phyloP scores from a whole-genome alignment of 768 basidiomycete species.

The Leucosporidium creatinivorum region DNA sequence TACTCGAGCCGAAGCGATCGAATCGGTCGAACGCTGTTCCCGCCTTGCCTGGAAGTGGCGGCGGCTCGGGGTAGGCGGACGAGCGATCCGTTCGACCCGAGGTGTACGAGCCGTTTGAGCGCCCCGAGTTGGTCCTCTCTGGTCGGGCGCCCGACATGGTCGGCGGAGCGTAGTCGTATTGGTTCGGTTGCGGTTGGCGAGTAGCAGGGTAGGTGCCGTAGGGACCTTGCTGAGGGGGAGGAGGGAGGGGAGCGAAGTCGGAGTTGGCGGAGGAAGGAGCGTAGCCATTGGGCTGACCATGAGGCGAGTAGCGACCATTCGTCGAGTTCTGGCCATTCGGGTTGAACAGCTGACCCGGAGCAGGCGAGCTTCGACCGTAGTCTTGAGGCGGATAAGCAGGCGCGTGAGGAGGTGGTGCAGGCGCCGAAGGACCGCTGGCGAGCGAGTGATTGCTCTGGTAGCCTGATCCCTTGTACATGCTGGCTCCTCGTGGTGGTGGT shows the following conservation, averaged over 20 bases:
- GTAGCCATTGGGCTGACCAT: too few relatives aligned
- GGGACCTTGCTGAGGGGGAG: neutral
- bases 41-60: conserved; percentile 11
- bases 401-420: too few relatives aligned
- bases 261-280: too few relatives aligned
- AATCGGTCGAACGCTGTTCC: neutral
- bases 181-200: neutral
- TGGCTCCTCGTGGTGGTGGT: conserved; percentile 19
- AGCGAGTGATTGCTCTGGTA: neutral
- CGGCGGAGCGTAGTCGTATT: neutral
- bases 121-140: neutral
- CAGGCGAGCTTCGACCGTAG: too few relatives aligned
- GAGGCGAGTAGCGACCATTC: too few relatives aligned
- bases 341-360: too few relatives aligned
- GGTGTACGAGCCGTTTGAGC: conserved; percentile 7
- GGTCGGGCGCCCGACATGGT: neutral
- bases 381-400: too few relatives aligned
- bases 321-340: too few relatives aligned
- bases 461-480: conserved; percentile 6
- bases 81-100: conserved; percentile 12
- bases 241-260: too few relatives aligned
- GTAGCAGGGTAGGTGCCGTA: neutral
- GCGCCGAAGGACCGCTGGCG: too few relatives aligned
- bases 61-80: conserved; percentile 17
- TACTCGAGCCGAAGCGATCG: too few relatives aligned